Conservation (phyloP, 106 monocot species). For the Platanthera guangdongensis region DNA sequence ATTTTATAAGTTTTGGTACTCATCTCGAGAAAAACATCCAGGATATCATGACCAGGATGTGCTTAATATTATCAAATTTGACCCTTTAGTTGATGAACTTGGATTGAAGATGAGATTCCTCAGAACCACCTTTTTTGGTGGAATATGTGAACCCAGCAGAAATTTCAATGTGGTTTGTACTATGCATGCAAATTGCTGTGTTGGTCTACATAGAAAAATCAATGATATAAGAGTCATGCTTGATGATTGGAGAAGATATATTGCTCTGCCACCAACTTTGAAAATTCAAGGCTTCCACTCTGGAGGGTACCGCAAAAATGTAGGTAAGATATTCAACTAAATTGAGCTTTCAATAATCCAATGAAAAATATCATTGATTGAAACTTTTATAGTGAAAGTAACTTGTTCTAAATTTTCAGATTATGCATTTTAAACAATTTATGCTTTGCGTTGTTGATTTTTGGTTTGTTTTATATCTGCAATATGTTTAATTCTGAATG, state of each 20-base stretch:
- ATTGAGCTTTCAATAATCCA: neutral
- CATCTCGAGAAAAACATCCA: conserved; percentile 14
- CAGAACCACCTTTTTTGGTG: conserved; percentile 22
- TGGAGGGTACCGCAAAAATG: conserved; percentile 28
- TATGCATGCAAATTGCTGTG: conserved; percentile 26
- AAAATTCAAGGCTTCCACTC: neutral
- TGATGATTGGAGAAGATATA: conserved; percentile 18
- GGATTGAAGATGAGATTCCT: conserved; percentile 19
- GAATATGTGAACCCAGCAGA: conserved; percentile 23
- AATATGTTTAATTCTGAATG: neutral
- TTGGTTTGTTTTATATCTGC: neutral
- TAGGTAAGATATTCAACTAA: conserved; percentile 10
- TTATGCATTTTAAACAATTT: neutral
- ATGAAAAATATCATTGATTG: neutral
- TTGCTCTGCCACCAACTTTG: conserved; percentile 9
- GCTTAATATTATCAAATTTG: conserved; percentile 22
- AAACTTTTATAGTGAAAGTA: neutral
- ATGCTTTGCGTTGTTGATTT: neutral
- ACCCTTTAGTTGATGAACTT: conserved; percentile 14
- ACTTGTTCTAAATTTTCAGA: neutral
- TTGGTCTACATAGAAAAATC: conserved; percentile 19
- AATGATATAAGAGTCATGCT: conserved; percentile 18
- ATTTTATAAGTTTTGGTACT: conserved; percentile 23
- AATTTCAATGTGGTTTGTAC: conserved; percentile 23
- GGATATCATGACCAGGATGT: conserved; percentile 25